phyloP scores from a whole-genome alignment of 306 rosid genomes.

The Begonia loranthoides region DNA sequence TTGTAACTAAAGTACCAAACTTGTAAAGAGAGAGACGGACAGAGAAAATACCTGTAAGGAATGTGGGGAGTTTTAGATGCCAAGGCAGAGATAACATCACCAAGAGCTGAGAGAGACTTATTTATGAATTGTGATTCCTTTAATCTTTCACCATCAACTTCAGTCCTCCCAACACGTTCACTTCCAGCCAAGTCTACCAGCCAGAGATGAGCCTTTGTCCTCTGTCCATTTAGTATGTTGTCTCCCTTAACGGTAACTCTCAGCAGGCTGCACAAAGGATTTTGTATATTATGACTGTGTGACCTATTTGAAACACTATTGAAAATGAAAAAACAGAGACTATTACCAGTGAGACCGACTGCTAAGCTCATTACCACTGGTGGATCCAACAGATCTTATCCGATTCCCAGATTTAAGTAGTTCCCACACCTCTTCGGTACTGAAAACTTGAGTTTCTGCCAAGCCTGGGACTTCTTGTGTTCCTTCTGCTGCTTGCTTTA shows the following conservation, averaged over 20 bases:
- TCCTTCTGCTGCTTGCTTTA: conserved; percentile 91
- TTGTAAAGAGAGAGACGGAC: conserved; percentile 5
- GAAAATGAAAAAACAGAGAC: not conserved
- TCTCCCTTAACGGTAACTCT: conserved; percentile 74
- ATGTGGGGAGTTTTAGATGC: conserved; percentile 81
- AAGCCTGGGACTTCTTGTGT: conserved; percentile 96
- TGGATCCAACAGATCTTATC: conserved; percentile 89
- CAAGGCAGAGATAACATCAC: conserved; percentile 90
- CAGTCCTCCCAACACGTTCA: conserved; percentile 93
- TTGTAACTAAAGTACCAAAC: conserved; percentile 3
- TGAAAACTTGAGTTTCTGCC: conserved; percentile 56
- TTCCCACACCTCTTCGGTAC: conserved; percentile 75
- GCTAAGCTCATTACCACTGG: conserved; percentile 85
- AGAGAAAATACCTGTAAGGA: conserved; percentile 68
- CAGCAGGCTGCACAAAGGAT: conserved; percentile 52
- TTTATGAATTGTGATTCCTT: conserved; percentile 95
- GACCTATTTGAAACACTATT: too few species aligned
- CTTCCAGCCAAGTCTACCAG: conserved; percentile 98
- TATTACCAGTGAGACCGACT: conserved; percentile 94
- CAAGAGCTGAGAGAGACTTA: conserved; percentile 92
- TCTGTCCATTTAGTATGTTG: conserved; percentile 63
- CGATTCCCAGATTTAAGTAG: conserved; percentile 68
- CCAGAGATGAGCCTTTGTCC: conserved; percentile 88
- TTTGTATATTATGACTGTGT: too few species aligned
- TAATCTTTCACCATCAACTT: conserved; percentile 94